Percentiles rank a stretch among this genome's conserved stretches.
These are phyloP conservation scores for Trichoderma orchidacearum DNA, from an alignment of 495 filamentous ascomycete genomes.

Conservation along the genomic window DNA sequence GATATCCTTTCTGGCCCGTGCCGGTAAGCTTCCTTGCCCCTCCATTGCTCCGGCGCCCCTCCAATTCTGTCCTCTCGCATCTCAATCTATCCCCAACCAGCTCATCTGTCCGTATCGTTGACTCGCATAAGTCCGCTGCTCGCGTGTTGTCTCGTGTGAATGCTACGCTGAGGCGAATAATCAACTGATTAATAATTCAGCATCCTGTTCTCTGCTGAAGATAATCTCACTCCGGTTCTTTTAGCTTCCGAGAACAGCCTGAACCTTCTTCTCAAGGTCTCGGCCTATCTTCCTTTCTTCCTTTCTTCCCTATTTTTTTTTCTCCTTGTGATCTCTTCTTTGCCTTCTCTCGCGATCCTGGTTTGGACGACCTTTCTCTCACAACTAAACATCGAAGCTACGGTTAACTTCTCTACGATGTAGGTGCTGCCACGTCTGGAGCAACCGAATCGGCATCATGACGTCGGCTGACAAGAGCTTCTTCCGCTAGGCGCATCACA, in stretches of 20 bases:
- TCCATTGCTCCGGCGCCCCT: not conserved
- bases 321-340: no score
- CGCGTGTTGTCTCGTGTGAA: not conserved
- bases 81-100: not conserved
- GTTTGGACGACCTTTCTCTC: no score
- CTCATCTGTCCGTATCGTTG: not conserved
- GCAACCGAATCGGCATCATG: not conserved
- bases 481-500: conserved; percentile 56
- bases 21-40: not conserved
- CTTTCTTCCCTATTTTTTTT: not conserved
- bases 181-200: not conserved
- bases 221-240: no score
- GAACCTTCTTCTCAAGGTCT: no score
- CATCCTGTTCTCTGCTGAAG: no score
- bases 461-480: not conserved
- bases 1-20: no score
- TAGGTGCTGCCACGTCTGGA: not conserved
- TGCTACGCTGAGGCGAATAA: not conserved
- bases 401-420: not conserved
- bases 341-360: not conserved
- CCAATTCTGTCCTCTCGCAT: not conserved
- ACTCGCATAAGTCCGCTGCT: not conserved
- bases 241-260: no score
- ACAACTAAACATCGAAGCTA: no score
- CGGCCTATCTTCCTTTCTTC: no score